Base-by-base conservation (phyloP, 768 basidiomycete genomes). In the Rhodosporidiobolus sp. region DNA sequence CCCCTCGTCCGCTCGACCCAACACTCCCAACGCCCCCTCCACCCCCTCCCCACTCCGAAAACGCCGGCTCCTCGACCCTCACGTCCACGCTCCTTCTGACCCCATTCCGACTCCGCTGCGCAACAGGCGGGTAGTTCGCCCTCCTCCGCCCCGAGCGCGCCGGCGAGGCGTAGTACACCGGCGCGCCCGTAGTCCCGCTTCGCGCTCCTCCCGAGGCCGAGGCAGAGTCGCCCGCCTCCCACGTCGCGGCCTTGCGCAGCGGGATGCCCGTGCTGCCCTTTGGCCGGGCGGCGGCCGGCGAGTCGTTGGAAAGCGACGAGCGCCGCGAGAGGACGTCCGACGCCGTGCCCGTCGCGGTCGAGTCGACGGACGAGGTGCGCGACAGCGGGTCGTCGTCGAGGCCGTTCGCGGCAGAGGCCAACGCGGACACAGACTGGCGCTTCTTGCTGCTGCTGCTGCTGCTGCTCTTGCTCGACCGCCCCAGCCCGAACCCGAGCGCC, bases 61-160 rank as follows among this genome's bases (percentile, higher is more conserved):
- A 75, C 43, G 55, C 66, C 22, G 74, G 74, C 50, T 65, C 74
- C 49, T 70, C 70, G 49, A 70, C 63, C 24, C 48, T 4, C 0
- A 46, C 49, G 11, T 28, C 4, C 30, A 10, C 30, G 28, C 45
- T 22, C 53, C n/a, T 2, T 30, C 28, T 17, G n/a, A 17, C 34
- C 17, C 60, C 68, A 49, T 56, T 67, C 26, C 68, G 48, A 4
- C 56, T 61, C 11, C 74, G 52, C 50, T 75, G 74, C n/a, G 74
- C 74, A 20, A 75, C 74, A 22, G 74, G 70, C 34, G 74, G 74
- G 38, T 75, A 75, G 12, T 67, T 62, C 26, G 62, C 63, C 17
- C 71, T 3, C 14, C 62, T 49, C 34, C 71, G n/a, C 7, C 50
- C 19, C 4, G 66, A 17, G 8, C 71, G 45, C 50, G 50, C 52